Conservation (phyloP, 129 eudicot species). For the Lactuca sativa region DNA sequence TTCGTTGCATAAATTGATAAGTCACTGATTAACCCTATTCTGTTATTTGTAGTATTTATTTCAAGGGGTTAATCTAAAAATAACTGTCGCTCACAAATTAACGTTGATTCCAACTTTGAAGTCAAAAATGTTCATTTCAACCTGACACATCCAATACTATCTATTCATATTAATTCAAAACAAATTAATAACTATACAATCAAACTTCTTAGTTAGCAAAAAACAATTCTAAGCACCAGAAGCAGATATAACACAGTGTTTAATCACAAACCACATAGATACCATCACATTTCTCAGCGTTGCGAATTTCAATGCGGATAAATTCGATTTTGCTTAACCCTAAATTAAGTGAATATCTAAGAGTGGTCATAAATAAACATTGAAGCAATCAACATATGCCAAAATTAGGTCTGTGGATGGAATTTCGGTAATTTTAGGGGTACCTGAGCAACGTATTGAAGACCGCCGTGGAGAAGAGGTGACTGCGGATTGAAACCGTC, state of each 20-base stretch:
- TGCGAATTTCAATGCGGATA: conserved; percentile 9
- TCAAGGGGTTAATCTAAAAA: not conserved
- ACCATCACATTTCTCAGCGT: not conserved
- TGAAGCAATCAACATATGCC: not conserved
- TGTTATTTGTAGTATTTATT: not conserved
- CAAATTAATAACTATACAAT: not conserved
- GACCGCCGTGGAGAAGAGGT: conserved; percentile 13
- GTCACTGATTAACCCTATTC: not conserved
- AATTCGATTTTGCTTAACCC: conserved; percentile 22
- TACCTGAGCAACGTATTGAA: conserved; percentile 20
- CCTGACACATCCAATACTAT: not conserved
- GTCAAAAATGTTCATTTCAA: not conserved
- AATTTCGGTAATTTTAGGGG: not conserved
- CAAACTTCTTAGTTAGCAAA: conserved; percentile 15
- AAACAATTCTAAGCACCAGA: not conserved
- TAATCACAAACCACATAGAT: conserved; percentile 6
- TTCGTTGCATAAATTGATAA: not conserved
- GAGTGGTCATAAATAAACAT: not conserved
- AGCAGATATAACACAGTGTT: not conserved
- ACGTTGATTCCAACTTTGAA: not conserved
- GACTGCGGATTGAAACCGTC: conserved; percentile 35
- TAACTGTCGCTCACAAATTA: not conserved
- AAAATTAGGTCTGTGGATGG: conserved; percentile 18
- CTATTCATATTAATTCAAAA: no score
- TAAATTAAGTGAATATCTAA: conserved; percentile 10